phyloP scores from a whole-genome alignment of 306 rosid genomes.

The Casuarina equisetifolia region DNA sequence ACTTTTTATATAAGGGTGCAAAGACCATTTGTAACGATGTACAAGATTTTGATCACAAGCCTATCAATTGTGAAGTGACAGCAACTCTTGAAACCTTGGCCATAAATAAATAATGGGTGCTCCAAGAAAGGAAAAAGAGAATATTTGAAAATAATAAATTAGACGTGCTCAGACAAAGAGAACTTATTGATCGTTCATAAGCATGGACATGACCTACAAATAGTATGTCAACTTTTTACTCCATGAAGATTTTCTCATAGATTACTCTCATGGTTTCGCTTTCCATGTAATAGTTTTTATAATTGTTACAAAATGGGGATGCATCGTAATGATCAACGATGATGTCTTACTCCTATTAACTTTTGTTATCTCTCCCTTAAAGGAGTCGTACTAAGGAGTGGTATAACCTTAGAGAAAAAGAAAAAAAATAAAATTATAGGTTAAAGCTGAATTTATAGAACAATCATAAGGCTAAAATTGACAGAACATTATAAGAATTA shows the following conservation, averaged over 20 bases:
- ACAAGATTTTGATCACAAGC: slow-evolving; percentile 33
- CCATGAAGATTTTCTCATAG: too few relatives aligned
- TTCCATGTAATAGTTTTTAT: slow-evolving; percentile 45
- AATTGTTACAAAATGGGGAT: slow-evolving; percentile 71
- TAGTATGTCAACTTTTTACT: slow-evolving; percentile 77
- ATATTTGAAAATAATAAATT: too few relatives aligned
- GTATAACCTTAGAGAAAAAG: slow-evolving; percentile 47
- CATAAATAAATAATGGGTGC: too few relatives aligned
- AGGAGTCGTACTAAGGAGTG: slow-evolving; percentile 78
- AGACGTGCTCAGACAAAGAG: not conserved
- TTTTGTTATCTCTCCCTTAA: slow-evolving; percentile 52
- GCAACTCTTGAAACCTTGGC: too few relatives aligned
- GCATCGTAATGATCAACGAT: slow-evolving; percentile 83
- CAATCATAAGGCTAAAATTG: too few relatives aligned
- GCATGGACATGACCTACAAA: slow-evolving; percentile 94
- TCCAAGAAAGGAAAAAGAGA: too few relatives aligned
- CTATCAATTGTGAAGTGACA: slow-evolving; percentile 18
- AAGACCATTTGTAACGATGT: slow-evolving; percentile 65
- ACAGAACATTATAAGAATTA: too few relatives aligned
- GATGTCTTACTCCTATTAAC: slow-evolving; percentile 85
- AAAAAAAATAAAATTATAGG: not conserved
- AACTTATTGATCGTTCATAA: slow-evolving; percentile 79
- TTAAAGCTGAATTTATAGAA: too few relatives aligned
- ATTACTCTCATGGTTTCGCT: too few relatives aligned
- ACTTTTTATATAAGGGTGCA: slow-evolving; percentile 65